Evolutionary conservation across 352 stramenopile species (phyloP).

Genomic region (Phytophthora sansomeana): DNA sequence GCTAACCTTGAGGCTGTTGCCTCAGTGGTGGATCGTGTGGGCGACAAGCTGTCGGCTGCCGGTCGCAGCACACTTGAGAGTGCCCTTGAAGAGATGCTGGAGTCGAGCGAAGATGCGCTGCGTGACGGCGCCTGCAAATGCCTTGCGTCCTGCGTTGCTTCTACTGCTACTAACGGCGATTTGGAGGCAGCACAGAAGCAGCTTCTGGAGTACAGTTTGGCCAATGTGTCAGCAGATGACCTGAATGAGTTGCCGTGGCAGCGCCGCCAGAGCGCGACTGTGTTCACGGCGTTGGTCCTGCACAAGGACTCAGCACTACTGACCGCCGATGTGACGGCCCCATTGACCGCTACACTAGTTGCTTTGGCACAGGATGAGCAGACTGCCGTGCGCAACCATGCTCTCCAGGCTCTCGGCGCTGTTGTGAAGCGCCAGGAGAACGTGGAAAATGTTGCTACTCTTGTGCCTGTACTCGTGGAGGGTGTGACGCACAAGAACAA

Average conservation of each 20-base stretch:
- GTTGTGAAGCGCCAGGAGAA: constrained; percentile 62
- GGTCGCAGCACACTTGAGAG: constrained; percentile 61
- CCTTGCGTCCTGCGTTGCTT: constrained; percentile 63
- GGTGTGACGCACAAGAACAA: constrained; percentile 81
- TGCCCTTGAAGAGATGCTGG: constrained; percentile 73
- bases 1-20: constrained; percentile 79
- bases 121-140: constrained; percentile 76
- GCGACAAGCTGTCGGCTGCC: constrained; percentile 72
- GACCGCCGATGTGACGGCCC: constrained; percentile 27
- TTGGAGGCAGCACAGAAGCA: constrained; percentile 41
- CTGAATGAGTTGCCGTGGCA: constrained; percentile 55
- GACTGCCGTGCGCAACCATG: constrained; percentile 61
- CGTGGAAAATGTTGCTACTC: constrained; percentile 34
- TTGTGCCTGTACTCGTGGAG: constrained; percentile 71
- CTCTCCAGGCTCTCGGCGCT: constrained; percentile 59
- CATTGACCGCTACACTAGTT: constrained; percentile 44
- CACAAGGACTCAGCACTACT: constrained; percentile 53
- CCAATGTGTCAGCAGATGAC: constrained; percentile 44
- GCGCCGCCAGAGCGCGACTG: constrained; percentile 68
- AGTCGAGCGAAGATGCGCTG: constrained; percentile 67
- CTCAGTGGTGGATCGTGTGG: constrained; percentile 69
- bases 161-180: constrained; percentile 50
- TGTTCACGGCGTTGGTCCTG: constrained; percentile 66
- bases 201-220: constrained; percentile 58
- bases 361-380: constrained; percentile 72